A percentile compares a stretch with the other conserved stretches of the same genome.
phyloP scores from a whole-genome alignment of 345 rosid species.

The Sapria himalayana region DNA sequence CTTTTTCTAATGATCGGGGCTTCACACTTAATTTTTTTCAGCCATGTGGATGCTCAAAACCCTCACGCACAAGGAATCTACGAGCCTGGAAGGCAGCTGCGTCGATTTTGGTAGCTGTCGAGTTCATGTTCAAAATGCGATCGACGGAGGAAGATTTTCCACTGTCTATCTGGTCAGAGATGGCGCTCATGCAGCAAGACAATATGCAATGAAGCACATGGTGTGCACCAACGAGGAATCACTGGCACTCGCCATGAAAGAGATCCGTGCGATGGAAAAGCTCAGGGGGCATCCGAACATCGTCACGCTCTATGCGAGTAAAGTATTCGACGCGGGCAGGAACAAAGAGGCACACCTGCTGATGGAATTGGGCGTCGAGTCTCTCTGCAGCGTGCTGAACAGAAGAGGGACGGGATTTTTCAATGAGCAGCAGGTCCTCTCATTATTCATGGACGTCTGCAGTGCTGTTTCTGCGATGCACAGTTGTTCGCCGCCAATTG shows the following conservation, averaged over 20 bases:
- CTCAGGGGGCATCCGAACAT: constrained; percentile 84
- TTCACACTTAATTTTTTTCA: too few relatives aligned
- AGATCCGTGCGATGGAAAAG: constrained; percentile 64
- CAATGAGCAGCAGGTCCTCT: constrained; percentile 68
- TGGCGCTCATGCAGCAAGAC: constrained; percentile 40
- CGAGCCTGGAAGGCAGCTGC: constrained; percentile 77
- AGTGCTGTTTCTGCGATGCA: constrained; percentile 97
- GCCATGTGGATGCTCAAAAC: constrained; percentile 94
- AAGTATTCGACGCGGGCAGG: constrained; percentile 73
- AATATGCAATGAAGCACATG: constrained; percentile 87
- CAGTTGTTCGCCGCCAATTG: constrained; percentile 67
- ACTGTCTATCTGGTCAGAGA: constrained; percentile 79
- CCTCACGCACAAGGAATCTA: constrained; percentile 59
- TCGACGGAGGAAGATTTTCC: constrained; percentile 95
- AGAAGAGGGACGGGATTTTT: constrained; percentile 61
- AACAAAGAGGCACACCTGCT: constrained; percentile 77
- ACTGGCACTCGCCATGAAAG: constrained; percentile 47
- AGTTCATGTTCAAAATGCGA: constrained; percentile 47
- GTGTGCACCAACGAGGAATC: constrained; percentile 84
- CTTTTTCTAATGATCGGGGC: too few relatives aligned
- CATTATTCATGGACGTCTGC: constrained; percentile 67
- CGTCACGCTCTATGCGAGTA: constrained; percentile 43
- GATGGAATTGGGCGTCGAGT: constrained; percentile 86
- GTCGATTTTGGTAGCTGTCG: constrained; percentile 66
- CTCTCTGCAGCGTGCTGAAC: constrained; percentile 66